Evolutionary conservation across 768 basidiomycete genomes (phyloP).

Genomic region (Leccinum longicurvipes): DNA sequence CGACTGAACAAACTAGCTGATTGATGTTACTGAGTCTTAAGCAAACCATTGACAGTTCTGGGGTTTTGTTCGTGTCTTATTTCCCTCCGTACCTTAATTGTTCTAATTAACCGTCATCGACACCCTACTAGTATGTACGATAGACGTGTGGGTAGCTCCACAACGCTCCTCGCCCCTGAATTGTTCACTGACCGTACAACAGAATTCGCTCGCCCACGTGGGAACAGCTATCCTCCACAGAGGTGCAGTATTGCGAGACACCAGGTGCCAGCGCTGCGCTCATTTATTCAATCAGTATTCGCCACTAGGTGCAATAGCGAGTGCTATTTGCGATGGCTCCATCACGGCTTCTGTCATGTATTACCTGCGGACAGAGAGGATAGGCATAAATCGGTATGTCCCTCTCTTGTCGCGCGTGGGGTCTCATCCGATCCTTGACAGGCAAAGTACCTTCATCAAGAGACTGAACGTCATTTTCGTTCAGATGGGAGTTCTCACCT

Average conservation of each 20-base stretch:
- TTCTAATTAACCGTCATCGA: neutral
- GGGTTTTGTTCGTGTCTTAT: constrained; percentile 14
- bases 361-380: constrained; percentile 14
- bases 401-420: too few species aligned
- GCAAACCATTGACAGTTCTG: constrained; percentile 2
- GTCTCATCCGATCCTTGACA: neutral
- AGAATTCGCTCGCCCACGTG: constrained; percentile 13
- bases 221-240: neutral
- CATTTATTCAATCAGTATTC: constrained; percentile 1
- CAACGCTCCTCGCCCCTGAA: neutral
- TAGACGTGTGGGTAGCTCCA: constrained; percentile 5
- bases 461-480: constrained; percentile 13
- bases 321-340: constrained; percentile 19
- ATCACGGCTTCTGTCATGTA: constrained; percentile 18
- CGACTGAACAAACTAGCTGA: neutral
- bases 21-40: neutral
- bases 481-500: constrained; percentile 19
- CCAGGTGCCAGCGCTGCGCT: neutral
- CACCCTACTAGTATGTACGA: neutral
- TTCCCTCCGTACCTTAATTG: neutral
- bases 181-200: neutral
- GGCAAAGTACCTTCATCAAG: constrained; percentile 9
- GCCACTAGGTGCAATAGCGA: constrained; percentile 8
- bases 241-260: constrained; percentile 2
- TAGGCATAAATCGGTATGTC: constrained; percentile 10